Conservation (phyloP, 441 rosid genomes). For the Breynia disticha region DNA sequence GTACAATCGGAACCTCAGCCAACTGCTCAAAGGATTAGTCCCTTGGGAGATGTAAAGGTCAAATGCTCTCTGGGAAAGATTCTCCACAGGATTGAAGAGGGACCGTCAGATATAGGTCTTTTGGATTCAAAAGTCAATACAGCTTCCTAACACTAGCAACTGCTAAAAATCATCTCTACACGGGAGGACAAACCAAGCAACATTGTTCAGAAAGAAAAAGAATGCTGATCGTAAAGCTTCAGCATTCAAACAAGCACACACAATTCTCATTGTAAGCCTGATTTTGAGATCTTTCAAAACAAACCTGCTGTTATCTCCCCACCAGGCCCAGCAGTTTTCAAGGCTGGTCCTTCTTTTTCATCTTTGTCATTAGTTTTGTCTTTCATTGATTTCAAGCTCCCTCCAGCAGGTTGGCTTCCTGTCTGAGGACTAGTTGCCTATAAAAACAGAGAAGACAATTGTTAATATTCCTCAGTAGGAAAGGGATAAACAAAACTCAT, state of each 20-base stretch:
- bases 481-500: constrained; percentile 1
- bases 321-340: constrained; percentile 87
- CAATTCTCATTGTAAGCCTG: neutral
- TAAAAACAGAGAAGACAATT: constrained; percentile 13
- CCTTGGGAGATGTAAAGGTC: no score
- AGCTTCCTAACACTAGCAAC: no score
- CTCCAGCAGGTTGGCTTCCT: constrained; percentile 65
- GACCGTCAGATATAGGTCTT: no score
- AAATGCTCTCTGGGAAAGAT: no score
- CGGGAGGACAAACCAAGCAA: no score
- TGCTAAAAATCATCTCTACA: no score
- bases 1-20: no score
- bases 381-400: constrained; percentile 85
- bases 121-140: no score
- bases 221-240: neutral
- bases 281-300: neutral
- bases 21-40: no score
- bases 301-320: constrained; percentile 99
- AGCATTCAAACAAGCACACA: neutral
- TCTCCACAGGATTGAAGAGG: no score
- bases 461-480: neutral
- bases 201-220: neutral
- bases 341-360: constrained; percentile 77
- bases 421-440: constrained; percentile 95
- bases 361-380: constrained; percentile 63